Evolutionary conservation across 192 early-diverging fungal genomes (phyloP), one percentile per base, ranked within the genome.

Genomic region (Linnemannia schmuckeri): DNA sequence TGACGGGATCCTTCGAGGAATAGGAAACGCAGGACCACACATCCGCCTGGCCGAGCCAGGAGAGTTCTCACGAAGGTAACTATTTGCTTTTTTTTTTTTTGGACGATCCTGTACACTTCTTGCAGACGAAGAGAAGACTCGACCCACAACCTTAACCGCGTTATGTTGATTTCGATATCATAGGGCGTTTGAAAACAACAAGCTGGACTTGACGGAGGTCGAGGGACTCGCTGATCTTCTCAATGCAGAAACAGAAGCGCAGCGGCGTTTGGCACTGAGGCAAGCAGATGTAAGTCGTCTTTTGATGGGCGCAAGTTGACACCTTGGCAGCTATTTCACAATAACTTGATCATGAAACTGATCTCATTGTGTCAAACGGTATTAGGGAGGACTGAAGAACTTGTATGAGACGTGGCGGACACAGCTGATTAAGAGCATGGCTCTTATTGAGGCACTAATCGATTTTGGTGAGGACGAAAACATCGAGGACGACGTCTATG

Each of bases 391-490:
- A 68, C 85, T 96, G 38, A 83, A 89, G 75, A 85, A 85, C 40
- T 66, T 93, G 61, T 96, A 94, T 80, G 93, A 95, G 33, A 24
- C 18, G 1, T 96, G 96, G 96, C 83, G 96, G 30, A 77, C 77
- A 33, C 74, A 90, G 72, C 72, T 96, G 8, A 91, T 96, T 38
- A 61, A 89, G 20, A 79, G 89, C 30, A 92, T 94, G 89, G 95
- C 94, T 1, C 81, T 90, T 1, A 85, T 93, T 13, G 96, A 96
- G 71, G 95, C 96, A 18, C 77, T 92, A 3, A 95, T 96, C 33
- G 96, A 96, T 52, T 96, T 96, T 89, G 91, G 94, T 63, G 96
- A 96, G 78, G 95, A 96, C 69, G 96, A 96, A 73, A 91, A 94
- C 30, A 95, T 96, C 47, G 96, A 96, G 63, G 93, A 95, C 49